Evolutionary conservation across 495 filamentous ascomycete species (phyloP).

Genomic region (Bacidia rubella): DNA sequence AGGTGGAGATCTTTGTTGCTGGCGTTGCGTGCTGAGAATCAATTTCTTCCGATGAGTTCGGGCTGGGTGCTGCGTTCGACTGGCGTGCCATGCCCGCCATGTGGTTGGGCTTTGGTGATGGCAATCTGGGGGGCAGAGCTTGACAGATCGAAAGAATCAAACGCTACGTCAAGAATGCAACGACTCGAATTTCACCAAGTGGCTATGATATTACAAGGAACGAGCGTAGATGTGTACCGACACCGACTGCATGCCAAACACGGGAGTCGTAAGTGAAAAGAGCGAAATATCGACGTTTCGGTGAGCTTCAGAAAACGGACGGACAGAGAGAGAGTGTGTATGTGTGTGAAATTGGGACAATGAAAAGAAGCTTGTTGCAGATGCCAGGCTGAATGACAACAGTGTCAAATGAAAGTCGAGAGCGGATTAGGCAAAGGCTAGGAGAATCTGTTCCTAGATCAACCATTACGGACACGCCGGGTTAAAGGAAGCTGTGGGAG

Average conservation of each 20-base stretch:
- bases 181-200: background rate
- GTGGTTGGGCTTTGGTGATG: background rate
- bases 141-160: background rate
- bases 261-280: background rate
- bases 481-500: background rate
- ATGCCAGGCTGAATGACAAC: background rate
- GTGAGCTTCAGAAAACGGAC: background rate
- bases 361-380: background rate
- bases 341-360: no score
- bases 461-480: background rate
- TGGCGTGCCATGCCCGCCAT: background rate
- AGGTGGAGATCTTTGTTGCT: constrained; percentile 46
- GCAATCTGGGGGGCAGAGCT: background rate
- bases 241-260: background rate
- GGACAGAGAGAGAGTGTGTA: background rate
- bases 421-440: background rate
- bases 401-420: background rate
- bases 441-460: background rate
- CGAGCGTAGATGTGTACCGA: background rate
- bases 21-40: constrained; percentile 48
- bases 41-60: constrained; percentile 42
- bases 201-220: background rate
- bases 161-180: background rate
- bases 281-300: background rate
- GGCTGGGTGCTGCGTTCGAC: constrained; percentile 27